Base-by-base conservation (phyloP, 495 filamentous ascomycete genomes). In the Penicillium longicatenatum region DNA sequence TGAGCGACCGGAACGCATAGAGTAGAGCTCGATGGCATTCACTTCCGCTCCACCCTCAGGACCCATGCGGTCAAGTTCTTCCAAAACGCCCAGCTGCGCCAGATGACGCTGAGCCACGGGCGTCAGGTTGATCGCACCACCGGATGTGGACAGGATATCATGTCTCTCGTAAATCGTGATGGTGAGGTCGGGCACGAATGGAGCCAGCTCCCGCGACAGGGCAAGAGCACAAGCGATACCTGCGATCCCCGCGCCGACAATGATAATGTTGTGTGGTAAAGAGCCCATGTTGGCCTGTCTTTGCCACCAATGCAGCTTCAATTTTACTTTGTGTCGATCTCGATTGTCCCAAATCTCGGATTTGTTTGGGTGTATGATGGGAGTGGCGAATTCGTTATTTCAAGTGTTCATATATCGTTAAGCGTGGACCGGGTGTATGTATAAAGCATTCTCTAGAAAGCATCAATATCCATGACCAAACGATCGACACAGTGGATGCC, bases 41-140 rank as follows among this genome's bases (percentile, higher is more conserved):
- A 89, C 66, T 35, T 73, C 56, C 71, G 80, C 67, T 19, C 78
- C 79, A 1, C 69, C 69, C 22, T 75, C 70, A 12, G 74, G 52
- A 12, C 82, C 79, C 59, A 77, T 65, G 6, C 70, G 64, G 43
- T 75, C 65, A 51, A 82, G 52, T 52, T 76, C 70, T 41, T 75
- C 63, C 26, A 83, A 67, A 0, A 84, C 80, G 11, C 81, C 84
- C 2, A 88, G 71, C 39, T 75, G 73, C 52, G 83, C 78, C 4
- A 88, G 76, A 59, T 85, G 76, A 7, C 82, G 74, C 22, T 87
- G 75, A 3, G 84, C 84, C 26, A 83, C 82, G 2, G 85, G 84
- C 1, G 84, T 86, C 19, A 88, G 71, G 67, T 86, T 86, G 52
- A 88, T 79, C 11, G 83, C 81, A 24, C 84, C 85, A 24, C 84